Evolutionary conservation across 306 rosid genomes (phyloP), one percentile per base, ranked within the genome.

Genomic region (Sphenostylis stenocarpa): DNA sequence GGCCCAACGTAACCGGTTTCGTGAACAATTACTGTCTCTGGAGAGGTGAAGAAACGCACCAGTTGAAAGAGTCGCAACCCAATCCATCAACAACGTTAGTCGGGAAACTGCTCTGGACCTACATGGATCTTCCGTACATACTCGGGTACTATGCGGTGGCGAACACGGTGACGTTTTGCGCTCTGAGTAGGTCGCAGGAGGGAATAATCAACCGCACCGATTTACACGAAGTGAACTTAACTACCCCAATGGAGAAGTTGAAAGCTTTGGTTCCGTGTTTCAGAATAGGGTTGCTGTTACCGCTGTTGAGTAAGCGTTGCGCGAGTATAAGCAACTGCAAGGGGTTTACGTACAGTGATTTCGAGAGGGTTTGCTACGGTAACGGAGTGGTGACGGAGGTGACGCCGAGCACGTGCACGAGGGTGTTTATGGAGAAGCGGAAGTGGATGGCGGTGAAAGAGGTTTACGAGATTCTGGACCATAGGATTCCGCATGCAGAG

Each of bases 11-110:
- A 14, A 87, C 96, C 0, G 97, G 97, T 3, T 95, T 95, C 12
- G 82, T 92, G 0, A 86, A 86, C 57, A 85, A 82, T 11, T 95
- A 78, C 4, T 95, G 97, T 38, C 28, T 95, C 16, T 95, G 97
- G 97, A 88, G 99, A 85, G 99, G 99, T 0, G 99, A 95, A 58
- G 99, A 95, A 48, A 85, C 80, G 1, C 91, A 89, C 26, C 86
- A 81, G 20, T 7, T 85, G 3, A 83, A 85, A 60, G 92, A 88
- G 80, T 28, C 45, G 1, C 85, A 77, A 7, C 75, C 78, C 1
- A 80, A 86, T 6, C 99, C 98, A 0, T 82, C 93, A 3, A 81
- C 80, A 0, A 84, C 91, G 0, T 23, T 95, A 9, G 85, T 74
- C 0, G 87, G 65, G 41, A 95, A 92, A 68, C 70, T 92, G 6